phyloP scores from a whole-genome alignment of 1,139 yeast species.

The Martiniozyma asiatica region DNA sequence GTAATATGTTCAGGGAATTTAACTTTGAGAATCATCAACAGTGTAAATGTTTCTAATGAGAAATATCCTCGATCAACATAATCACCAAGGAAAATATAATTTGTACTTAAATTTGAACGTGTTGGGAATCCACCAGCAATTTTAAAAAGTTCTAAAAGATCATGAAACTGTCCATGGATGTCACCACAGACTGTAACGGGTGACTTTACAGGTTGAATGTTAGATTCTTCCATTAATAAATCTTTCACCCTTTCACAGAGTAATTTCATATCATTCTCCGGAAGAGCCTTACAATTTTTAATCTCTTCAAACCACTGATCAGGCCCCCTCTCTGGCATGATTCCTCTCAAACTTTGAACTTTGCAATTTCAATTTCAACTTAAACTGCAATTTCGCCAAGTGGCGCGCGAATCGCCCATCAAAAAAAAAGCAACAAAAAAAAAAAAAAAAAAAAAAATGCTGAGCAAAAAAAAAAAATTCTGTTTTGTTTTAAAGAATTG shows the following conservation, averaged over 20 bases:
- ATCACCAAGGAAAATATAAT: conserved; percentile 48
- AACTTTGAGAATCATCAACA: conserved; percentile 82
- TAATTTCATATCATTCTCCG: conserved; percentile 93
- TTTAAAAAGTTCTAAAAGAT: conserved; percentile 77
- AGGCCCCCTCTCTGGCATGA: conserved; percentile 67
- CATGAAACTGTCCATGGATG: conserved; percentile 97
- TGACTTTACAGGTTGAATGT: conserved; percentile 90
- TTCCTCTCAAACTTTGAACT: too few relatives aligned
- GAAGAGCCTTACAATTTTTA: conserved; percentile 76
- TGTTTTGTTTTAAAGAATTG: too few relatives aligned
- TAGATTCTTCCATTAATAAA: conserved; percentile 82
- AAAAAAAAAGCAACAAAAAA: too few relatives aligned
- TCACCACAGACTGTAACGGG: conserved; percentile 99
- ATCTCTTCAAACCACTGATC: conserved; percentile 95
- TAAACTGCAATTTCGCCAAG: too few relatives aligned
- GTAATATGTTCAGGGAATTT: conserved; percentile 80
- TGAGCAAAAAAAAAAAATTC: too few relatives aligned
- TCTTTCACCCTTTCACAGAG: conserved; percentile 90
- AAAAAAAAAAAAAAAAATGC: too few relatives aligned
- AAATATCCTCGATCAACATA: conserved; percentile 96
- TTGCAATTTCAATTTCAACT: too few relatives aligned
- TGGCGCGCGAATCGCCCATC: too few relatives aligned
- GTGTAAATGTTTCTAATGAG: conserved; percentile 82
- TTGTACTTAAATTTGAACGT: conserved; percentile 25
- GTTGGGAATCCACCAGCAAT: conserved; percentile 96